Conservation (phyloP, 768 basidiomycete species). For the Kwoniella europaea region DNA sequence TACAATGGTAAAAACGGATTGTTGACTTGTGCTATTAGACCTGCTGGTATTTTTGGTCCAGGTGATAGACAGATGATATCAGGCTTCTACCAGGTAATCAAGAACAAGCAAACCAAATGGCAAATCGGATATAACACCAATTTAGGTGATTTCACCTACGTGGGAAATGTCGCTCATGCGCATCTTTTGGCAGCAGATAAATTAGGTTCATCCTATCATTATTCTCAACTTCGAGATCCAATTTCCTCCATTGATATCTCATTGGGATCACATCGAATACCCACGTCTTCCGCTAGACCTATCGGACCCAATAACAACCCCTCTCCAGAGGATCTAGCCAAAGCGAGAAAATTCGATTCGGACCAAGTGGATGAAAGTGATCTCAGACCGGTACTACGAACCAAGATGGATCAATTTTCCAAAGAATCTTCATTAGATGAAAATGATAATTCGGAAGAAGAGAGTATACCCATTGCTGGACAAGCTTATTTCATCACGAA, state of each 20-base stretch:
- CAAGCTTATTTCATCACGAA: conserved; percentile 97
- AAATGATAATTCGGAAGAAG: conserved; percentile 52
- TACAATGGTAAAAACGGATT: conserved; percentile 86
- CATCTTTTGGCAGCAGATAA: conserved; percentile 93
- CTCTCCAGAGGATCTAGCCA: conserved; percentile 65
- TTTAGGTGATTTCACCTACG: conserved; percentile 94
- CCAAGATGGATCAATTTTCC: conserved; percentile 77
- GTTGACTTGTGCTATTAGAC: conserved; percentile 85
- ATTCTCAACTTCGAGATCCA: conserved; percentile 62
- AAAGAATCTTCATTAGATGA: conserved; percentile 53
- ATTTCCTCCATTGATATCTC: conserved; percentile 70
- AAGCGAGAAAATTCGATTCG: conserved; percentile 60
- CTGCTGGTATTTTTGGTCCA: conserved; percentile 94
- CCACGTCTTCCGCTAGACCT: conserved; percentile 79
- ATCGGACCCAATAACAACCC: conserved; percentile 77
- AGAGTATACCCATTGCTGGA: conserved; percentile 75
- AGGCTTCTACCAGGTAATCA: conserved; percentile 78
- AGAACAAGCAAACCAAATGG: conserved; percentile 82
- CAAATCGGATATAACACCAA: conserved; percentile 94
- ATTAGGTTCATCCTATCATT: conserved; percentile 63
- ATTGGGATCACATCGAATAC: conserved; percentile 69
- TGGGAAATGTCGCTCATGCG: conserved; percentile 91
- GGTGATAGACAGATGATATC: conserved; percentile 86
- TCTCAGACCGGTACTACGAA: conserved; percentile 68
- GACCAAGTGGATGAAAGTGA: conserved; percentile 59